phyloP scores from a whole-genome alignment of 139 green algal species.

The Asterochloris erici region DNA sequence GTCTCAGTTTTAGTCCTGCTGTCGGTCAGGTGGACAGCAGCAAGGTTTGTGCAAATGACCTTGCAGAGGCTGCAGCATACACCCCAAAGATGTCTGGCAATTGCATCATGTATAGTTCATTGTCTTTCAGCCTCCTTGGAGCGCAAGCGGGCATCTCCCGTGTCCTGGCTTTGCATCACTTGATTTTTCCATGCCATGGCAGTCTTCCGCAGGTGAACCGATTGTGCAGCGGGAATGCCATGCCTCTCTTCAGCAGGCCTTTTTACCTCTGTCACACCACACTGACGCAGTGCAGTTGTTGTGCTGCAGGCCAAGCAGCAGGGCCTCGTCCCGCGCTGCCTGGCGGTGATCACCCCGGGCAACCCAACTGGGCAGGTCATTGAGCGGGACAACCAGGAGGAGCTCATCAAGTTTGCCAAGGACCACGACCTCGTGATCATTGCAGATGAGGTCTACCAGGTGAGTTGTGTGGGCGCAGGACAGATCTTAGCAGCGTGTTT shows the following conservation, averaged over 20 bases:
- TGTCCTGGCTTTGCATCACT: no score
- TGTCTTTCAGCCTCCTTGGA: no score
- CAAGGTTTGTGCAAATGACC: no score
- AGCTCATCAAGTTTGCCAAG: constrained; percentile 51
- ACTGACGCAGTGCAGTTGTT: background rate
- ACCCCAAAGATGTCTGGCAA: no score
- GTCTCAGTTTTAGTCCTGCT: no score
- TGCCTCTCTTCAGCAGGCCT: background rate
- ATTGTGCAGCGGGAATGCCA: background rate
- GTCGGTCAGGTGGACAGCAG: no score
- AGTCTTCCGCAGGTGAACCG: no score
- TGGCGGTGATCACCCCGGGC: constrained; percentile 96
- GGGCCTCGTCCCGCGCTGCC: constrained; percentile 49
- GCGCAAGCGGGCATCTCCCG: no score
- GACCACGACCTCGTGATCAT: constrained; percentile 84
- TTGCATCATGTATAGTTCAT: no score
- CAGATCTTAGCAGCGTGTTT: no score
- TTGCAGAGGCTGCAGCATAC: no score
- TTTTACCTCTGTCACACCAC: background rate
- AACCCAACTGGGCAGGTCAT: constrained; percentile 88
- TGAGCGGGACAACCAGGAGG: constrained; percentile 56
- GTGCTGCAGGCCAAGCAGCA: constrained; percentile 22
- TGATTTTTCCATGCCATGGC: no score
- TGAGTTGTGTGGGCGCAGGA: background rate
- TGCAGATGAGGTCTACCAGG: constrained; percentile 74